phyloP scores from a whole-genome alignment of 208 protist genomes.

The Leishmania mexicana region DNA sequence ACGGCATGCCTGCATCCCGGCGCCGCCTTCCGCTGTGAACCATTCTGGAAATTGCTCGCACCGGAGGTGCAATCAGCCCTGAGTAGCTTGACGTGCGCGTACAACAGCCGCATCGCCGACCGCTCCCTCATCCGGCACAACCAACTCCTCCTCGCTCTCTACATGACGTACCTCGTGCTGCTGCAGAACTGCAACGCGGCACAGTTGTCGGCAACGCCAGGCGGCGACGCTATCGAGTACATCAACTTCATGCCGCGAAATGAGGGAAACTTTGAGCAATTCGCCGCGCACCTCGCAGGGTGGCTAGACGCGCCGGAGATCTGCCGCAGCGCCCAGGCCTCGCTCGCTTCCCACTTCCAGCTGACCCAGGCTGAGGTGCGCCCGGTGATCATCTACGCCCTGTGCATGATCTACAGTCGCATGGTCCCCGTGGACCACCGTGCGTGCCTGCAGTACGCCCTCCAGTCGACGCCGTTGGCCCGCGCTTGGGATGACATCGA shows the following conservation, averaged over 20 bases:
- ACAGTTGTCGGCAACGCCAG: conserved; percentile 27
- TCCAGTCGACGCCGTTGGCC: conserved; percentile 60
- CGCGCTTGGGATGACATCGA: conserved; percentile 40
- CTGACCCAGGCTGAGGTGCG: conserved; percentile 73
- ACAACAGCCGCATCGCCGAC: conserved; percentile 69
- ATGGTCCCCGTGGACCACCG: conserved; percentile 81
- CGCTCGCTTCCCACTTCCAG: conserved; percentile 52
- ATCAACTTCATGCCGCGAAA: conserved; percentile 78
- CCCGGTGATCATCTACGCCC: conserved; percentile 55
- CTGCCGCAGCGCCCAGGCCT: conserved; percentile 45
- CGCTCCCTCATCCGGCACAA: conserved; percentile 76
- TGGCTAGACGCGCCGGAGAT: conserved; percentile 62
- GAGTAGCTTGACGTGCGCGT: conserved; percentile 7
- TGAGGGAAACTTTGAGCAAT: conserved; percentile 79
- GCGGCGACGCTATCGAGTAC: conserved; percentile 55
- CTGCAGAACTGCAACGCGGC: conserved; percentile 35
- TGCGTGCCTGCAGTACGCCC: conserved; percentile 52
- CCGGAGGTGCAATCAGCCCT: conserved; percentile 23
- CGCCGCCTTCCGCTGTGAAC: conserved; percentile 41
- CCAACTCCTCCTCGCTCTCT: conserved; percentile 76
- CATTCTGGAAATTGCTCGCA: conserved; percentile 55
- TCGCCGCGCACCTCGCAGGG: conserved; percentile 57
- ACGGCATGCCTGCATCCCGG: conserved; percentile 66
- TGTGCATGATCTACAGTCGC: conserved; percentile 86
- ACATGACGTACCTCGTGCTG: conserved; percentile 77